Evolutionary conservation across 2,329 filamentous ascomycete species (phyloP).

Genomic region (Stenocarpella maydis): DNA sequence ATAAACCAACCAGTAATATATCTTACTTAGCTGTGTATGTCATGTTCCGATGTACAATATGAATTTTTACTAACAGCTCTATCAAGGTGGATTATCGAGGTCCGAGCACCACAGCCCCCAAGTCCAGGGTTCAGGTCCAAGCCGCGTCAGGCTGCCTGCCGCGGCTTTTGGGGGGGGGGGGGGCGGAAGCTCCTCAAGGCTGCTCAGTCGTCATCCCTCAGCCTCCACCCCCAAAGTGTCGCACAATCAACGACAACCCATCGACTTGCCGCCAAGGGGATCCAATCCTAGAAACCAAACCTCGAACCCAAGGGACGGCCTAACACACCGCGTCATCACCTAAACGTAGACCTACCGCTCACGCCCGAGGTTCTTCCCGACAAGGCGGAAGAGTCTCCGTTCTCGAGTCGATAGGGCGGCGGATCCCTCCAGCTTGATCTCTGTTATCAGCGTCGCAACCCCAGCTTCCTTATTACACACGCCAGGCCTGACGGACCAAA

Average conservation of each 20-base stretch:
- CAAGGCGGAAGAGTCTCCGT: neutral
- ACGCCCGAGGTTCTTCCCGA: neutral
- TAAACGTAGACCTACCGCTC: neutral
- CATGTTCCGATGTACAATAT: neutral
- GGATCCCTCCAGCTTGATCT: no score
- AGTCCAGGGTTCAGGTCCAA: constrained; percentile 32
- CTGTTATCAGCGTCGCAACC: no score
- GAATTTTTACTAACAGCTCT: neutral
- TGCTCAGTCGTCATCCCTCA: constrained; percentile 36
- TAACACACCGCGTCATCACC: neutral
- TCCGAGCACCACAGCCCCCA: neutral
- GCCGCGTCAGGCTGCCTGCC: constrained; percentile 21
- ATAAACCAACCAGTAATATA: neutral
- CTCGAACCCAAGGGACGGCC: no score
- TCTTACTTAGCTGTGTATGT: neutral
- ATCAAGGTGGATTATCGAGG: neutral
- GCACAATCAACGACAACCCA: constrained; percentile 21
- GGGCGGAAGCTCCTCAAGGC: constrained; percentile 25
- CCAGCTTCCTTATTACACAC: no score
- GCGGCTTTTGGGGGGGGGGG: neutral
- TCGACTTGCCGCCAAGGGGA: neutral
- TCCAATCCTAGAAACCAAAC: neutral
- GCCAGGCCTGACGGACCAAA: neutral
- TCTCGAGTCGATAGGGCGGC: neutral
- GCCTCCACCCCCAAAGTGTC: neutral